Conservation (phyloP, 208 protist species). For the Trypanosoma brucei region DNA sequence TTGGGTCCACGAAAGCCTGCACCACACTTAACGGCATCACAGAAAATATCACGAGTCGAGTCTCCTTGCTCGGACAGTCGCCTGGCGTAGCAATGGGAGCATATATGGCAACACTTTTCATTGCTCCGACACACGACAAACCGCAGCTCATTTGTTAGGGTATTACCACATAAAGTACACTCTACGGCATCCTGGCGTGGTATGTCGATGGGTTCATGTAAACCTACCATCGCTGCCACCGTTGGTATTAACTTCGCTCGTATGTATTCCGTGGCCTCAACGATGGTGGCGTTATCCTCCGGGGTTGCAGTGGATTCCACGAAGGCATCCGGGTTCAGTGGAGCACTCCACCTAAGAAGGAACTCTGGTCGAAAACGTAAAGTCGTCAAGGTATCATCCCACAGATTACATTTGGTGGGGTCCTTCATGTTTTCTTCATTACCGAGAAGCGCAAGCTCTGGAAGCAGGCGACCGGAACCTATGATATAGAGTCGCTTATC, state of each 20-base stretch:
- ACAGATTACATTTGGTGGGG: background rate
- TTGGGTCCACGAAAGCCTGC: constrained; percentile 27
- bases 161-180: constrained; percentile 48
- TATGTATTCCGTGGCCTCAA: constrained; percentile 36
- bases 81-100: constrained; percentile 65
- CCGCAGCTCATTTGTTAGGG: constrained; percentile 73
- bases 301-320: constrained; percentile 18
- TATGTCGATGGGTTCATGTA: constrained; percentile 28
- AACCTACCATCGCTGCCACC: constrained; percentile 51
- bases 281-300: constrained; percentile 21
- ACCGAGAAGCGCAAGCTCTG: constrained; percentile 27
- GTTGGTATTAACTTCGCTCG: constrained; percentile 40
- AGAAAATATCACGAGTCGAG: constrained; percentile 22
- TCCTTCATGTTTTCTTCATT: background rate
- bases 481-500: constrained; percentile 76
- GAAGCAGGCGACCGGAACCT: constrained; percentile 41
- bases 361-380: constrained; percentile 48
- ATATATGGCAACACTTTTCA: constrained; percentile 62
- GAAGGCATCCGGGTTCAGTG: constrained; percentile 41
- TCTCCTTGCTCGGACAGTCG: constrained; percentile 27
- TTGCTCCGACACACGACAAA: constrained; percentile 61
- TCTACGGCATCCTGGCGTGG: constrained; percentile 23
- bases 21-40: constrained; percentile 55
- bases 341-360: constrained; percentile 23
- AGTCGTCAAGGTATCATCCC: background rate